Conservation (phyloP, 2,329 filamentous ascomycete genomes). For the Aspergillus awamori region DNA sequence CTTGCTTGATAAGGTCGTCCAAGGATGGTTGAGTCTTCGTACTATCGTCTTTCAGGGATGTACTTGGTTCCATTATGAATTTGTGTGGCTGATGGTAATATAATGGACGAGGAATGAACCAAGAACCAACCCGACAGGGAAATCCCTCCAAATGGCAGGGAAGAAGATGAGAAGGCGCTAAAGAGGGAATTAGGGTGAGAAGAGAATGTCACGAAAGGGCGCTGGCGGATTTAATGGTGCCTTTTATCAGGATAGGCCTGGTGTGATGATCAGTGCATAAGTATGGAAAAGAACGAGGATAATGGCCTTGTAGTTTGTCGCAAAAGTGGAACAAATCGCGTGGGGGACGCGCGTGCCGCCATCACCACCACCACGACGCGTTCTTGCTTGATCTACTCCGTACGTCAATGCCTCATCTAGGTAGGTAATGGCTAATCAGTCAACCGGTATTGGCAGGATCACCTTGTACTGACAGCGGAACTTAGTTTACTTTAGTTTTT, state of each 20-base stretch:
- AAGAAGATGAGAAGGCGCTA: neutral
- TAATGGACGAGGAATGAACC: neutral
- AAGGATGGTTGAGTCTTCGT: constrained; percentile 63
- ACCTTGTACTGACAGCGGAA: neutral
- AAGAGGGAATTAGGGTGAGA: neutral
- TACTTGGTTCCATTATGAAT: constrained; percentile 11
- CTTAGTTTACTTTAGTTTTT: neutral
- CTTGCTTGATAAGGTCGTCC: constrained; percentile 76
- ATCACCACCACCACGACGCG: neutral
- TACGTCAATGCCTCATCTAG: neutral
- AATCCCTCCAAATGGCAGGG: neutral
- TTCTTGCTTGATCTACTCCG: neutral
- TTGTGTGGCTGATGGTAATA: neutral
- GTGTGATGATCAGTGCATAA: neutral
- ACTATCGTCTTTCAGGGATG: constrained; percentile 20
- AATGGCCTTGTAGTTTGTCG: neutral
- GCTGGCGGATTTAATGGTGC: neutral
- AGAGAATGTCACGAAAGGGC: neutral
- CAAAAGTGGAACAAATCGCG: neutral
- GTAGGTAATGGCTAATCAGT: neutral
- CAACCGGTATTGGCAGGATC: neutral
- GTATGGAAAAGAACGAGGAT: neutral
- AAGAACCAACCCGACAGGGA: neutral
- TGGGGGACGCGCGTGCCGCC: neutral
- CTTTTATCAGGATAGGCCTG: neutral